phyloP scores from a whole-genome alignment of 2,329 filamentous ascomycete genomes.

The Nemania sp. region DNA sequence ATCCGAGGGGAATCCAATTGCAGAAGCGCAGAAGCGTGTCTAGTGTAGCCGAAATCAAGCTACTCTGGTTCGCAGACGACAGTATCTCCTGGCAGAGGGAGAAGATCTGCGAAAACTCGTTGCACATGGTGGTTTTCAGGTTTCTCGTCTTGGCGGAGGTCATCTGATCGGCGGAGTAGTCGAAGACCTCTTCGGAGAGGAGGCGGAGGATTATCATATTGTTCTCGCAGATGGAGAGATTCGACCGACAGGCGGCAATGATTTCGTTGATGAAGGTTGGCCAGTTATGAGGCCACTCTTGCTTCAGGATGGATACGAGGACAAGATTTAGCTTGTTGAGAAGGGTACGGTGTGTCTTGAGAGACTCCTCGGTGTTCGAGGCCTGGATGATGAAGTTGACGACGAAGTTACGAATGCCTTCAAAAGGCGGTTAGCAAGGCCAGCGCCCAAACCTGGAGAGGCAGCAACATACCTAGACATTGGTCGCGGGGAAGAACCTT shows the following conservation, averaged over 20 bases:
- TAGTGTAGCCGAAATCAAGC: conserved; percentile 91
- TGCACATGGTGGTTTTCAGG: conserved; percentile 97
- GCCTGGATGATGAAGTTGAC: conserved; percentile 97
- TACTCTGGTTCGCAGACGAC: conserved; percentile 84
- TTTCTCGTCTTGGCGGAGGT: conserved; percentile 97
- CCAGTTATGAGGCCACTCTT: conserved; percentile 99
- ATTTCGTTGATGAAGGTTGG: conserved; percentile 99
- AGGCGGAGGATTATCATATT: conserved; percentile 98
- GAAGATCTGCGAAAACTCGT: conserved; percentile 98
- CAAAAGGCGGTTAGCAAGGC: conserved; percentile 26
- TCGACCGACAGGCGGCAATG: conserved; percentile 92
- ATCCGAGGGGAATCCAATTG: conserved; percentile 98
- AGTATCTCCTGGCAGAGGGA: conserved; percentile 96
- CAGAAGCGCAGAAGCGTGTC: conserved; percentile 95
- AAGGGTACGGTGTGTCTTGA: conserved; percentile 83
- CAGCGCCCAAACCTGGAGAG: neutral
- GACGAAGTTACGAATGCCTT: conserved; percentile 98
- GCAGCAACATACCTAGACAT: conserved; percentile 72
- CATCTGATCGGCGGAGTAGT: conserved; percentile 99
- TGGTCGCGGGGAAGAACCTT: conserved; percentile 96
- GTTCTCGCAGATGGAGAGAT: conserved; percentile 97
- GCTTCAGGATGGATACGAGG: conserved; percentile 95
- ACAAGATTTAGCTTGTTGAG: conserved; percentile 99
- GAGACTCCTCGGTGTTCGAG: conserved; percentile 85
- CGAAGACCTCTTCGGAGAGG: conserved; percentile 97